A percentile compares a stretch with the other conserved stretches of the same genome.
These are phyloP conservation scores for Cladosporium sp. DNA, from an alignment of 2,329 filamentous ascomycete genomes.

Conservation along the genomic window DNA sequence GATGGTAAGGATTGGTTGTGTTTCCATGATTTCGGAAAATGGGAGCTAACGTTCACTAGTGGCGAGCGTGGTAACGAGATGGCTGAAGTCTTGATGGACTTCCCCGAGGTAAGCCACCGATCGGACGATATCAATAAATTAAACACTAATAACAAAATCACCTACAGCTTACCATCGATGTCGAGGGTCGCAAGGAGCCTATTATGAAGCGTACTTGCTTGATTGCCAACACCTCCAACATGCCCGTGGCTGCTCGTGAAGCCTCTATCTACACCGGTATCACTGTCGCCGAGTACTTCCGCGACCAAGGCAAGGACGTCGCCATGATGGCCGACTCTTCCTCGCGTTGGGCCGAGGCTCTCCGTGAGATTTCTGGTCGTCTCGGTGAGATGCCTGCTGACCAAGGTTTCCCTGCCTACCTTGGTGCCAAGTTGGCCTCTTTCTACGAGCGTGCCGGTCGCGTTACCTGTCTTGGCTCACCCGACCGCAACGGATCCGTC, in stretches of 20 bases:
- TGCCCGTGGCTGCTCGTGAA: conserved; percentile 97
- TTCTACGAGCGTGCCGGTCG: conserved; percentile 99
- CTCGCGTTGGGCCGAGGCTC: conserved; percentile 95
- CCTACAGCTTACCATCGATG: conserved; percentile 73
- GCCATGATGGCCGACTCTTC: conserved; percentile 99
- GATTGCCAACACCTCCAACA: conserved; percentile 99
- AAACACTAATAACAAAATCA: conserved; percentile 18
- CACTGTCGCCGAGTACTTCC: conserved; percentile 92
- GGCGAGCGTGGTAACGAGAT: conserved; percentile 98
- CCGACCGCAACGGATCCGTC: conserved; percentile 84
- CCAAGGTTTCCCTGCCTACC: conserved; percentile 97
- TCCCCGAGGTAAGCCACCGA: conserved; percentile 64
- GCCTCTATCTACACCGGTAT: conserved; percentile 98
- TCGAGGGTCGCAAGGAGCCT: conserved; percentile 90
- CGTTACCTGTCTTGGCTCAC: conserved; percentile 79
- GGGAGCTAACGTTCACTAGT: conserved; percentile 26
- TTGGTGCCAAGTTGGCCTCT: conserved; percentile 92
- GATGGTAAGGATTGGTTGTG: conserved; percentile 42
- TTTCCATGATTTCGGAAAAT: neutral
- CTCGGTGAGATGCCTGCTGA: conserved; percentile 99
- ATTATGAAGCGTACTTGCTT: conserved; percentile 99
- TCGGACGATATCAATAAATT: neutral
- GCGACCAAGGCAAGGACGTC: conserved; percentile 93
- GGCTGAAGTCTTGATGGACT: conserved; percentile 99
- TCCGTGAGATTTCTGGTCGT: conserved; percentile 98